Evolutionary conservation across 2,329 filamentous ascomycete species (phyloP).

Genomic region (Aspergillus aculeatinus): DNA sequence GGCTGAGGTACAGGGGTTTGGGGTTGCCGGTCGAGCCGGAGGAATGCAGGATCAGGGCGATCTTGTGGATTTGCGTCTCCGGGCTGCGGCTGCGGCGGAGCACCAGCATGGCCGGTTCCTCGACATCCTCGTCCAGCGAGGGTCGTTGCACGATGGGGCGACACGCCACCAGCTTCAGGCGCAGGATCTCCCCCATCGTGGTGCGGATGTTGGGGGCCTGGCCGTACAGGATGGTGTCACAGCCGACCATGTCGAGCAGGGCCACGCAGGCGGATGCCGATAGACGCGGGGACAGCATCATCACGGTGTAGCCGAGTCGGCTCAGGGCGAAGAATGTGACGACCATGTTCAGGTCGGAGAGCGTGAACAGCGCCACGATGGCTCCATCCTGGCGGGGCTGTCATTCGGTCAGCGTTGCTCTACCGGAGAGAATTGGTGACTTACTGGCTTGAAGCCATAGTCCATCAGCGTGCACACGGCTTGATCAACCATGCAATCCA

Average conservation of each 20-base stretch:
- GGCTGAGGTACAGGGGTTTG: conserved; percentile 47
- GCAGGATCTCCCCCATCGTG: conserved; percentile 31
- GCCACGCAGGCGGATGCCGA: conserved; percentile 42
- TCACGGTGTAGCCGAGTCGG: conserved; percentile 45
- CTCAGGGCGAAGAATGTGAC: conserved; percentile 47
- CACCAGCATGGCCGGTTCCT: conserved; percentile 18
- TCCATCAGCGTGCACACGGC: conserved; percentile 33
- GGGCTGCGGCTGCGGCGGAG: conserved; percentile 21
- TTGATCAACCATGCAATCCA: conserved; percentile 45
- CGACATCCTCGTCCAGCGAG: conserved; percentile 4
- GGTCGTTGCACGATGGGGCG: conserved; percentile 24
- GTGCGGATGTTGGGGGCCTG: conserved; percentile 33
- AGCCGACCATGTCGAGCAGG: conserved; percentile 38
- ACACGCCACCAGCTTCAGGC: conserved; percentile 24
- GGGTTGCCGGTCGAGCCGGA: conserved; percentile 51
- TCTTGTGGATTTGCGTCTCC: conserved; percentile 30
- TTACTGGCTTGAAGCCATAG: conserved; percentile 18
- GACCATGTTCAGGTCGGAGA: conserved; percentile 45
- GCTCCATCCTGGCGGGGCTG: conserved; percentile 21
- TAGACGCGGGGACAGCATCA: conserved; percentile 47
- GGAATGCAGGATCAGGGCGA: conserved; percentile 48
- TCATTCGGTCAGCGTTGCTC: neutral
- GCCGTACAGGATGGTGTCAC: conserved; percentile 40
- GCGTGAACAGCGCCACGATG: conserved; percentile 42
- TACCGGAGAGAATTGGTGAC: neutral